A percentile compares a stretch with the other conserved stretches of the same genome.
These are phyloP conservation scores for Phytophthora agathidicida DNA, from an alignment of 352 stramenopile species.

Conservation along the genomic window DNA sequence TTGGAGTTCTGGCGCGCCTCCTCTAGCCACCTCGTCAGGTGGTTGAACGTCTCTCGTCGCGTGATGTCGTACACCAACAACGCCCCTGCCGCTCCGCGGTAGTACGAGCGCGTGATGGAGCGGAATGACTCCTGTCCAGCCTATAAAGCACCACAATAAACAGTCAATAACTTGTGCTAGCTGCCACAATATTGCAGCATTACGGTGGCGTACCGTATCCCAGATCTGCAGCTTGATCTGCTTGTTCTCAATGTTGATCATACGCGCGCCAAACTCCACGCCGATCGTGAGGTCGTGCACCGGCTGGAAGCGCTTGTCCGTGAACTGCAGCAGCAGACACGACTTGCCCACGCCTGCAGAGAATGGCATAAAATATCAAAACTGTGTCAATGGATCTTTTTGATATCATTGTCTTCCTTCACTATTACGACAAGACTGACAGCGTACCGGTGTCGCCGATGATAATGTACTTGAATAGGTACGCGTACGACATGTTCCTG, in stretches of 20 bases:
- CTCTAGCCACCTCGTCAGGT: conserved; percentile 98
- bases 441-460: conserved; percentile 96
- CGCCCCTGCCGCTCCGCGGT: conserved; percentile 96
- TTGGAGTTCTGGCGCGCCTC: conserved; percentile 98
- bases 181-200: no score
- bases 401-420: neutral
- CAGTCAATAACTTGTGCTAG: no score
- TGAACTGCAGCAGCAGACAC: conserved; percentile 99
- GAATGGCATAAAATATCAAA: no score
- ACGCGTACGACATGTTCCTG: conserved; percentile 92
- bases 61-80: conserved; percentile 99
- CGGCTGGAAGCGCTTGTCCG: conserved; percentile 99
- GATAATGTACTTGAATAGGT: conserved; percentile 99
- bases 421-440: neutral
- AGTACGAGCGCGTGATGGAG: conserved; percentile 99
- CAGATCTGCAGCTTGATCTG: conserved; percentile 99
- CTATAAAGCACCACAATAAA: conserved; percentile 31
- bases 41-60: conserved; percentile 98
- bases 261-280: conserved; percentile 99
- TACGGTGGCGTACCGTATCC: conserved; percentile 84
- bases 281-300: conserved; percentile 99
- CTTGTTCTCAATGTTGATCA: conserved; percentile 99
- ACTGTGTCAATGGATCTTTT: conserved; percentile 6
- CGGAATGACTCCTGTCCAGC: conserved; percentile 99
- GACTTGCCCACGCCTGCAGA: conserved; percentile 99